Evolutionary conservation across 129 eudicot genomes (phyloP).

Genomic region (Helianthus annuus): DNA sequence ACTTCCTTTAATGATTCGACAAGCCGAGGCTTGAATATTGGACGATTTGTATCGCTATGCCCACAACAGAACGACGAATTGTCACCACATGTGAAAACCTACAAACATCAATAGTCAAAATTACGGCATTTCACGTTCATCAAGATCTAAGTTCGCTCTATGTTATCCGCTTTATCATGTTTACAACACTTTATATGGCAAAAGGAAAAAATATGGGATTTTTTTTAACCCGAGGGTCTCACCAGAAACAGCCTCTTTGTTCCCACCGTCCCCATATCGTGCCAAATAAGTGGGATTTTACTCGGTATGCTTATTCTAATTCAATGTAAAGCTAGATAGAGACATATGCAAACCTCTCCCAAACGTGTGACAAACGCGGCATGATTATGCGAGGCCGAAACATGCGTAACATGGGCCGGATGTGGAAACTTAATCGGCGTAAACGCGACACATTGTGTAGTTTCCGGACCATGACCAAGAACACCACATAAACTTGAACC

Average conservation of each 20-base stretch:
- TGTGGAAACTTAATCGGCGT: constrained; percentile 67
- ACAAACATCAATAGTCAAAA: constrained; percentile 10
- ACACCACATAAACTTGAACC: constrained; percentile 97
- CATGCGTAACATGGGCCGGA: constrained; percentile 54
- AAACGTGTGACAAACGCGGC: constrained; percentile 81
- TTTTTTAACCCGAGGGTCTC: too few species aligned
- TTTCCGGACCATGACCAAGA: constrained; percentile 98
- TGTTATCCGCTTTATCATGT: too few species aligned
- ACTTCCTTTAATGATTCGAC: constrained; percentile 77
- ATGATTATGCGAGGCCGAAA: constrained; percentile 94
- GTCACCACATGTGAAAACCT: constrained; percentile 98
- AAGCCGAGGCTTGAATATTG: constrained; percentile 77
- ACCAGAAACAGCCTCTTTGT: too few species aligned
- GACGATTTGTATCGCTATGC: constrained; percentile 72
- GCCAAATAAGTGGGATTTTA: too few species aligned
- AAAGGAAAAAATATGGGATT: too few species aligned
- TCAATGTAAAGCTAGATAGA: neutral
- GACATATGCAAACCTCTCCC: constrained; percentile 67
- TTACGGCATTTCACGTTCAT: neutral
- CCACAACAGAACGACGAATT: constrained; percentile 96
- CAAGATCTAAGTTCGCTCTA: neutral
- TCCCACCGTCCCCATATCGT: too few species aligned
- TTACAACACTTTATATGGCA: neutral
- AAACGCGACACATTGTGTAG: constrained; percentile 74
- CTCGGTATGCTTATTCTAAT: too few species aligned